Evolutionary conservation across 78 protist species (phyloP).

Genomic region (Monosiga brevicollis): DNA sequence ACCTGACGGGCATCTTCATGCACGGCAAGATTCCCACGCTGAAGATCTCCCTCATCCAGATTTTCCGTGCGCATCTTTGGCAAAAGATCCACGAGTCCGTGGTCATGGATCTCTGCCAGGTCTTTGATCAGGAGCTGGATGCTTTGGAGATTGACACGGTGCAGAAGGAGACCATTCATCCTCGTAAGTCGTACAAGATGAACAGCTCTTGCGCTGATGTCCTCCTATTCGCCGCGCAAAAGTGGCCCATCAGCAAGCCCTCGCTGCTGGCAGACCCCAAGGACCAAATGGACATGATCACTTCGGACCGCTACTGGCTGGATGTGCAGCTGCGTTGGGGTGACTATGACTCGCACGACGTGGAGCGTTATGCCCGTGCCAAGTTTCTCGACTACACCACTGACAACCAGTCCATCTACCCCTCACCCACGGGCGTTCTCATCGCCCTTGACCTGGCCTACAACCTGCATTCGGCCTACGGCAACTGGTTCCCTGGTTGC

Average conservation of each 20-base stretch:
- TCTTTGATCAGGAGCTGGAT: constrained; percentile 94
- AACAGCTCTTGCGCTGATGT: constrained; percentile 95
- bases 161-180: constrained; percentile 99
- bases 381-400: constrained; percentile 97
- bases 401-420: constrained; percentile 94
- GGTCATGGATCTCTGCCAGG: constrained; percentile 85
- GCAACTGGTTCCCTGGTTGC: constrained; percentile 97
- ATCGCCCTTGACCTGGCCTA: constrained; percentile 98
- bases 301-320: constrained; percentile 93
- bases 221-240: constrained; percentile 88
- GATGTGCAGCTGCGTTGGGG: constrained; percentile 99
- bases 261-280: constrained; percentile 80
- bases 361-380: constrained; percentile 83
- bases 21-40: constrained; percentile 99
- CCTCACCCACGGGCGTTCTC: constrained; percentile 95
- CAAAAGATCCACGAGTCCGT: constrained; percentile 97
- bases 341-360: constrained; percentile 63
- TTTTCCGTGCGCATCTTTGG: constrained; percentile 99
- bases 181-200: constrained; percentile 99
- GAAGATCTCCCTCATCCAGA: constrained; percentile 96
- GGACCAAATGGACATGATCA: constrained; percentile 75
- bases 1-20: constrained; percentile 99
- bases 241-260: constrained; percentile 98
- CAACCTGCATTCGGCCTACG: constrained; percentile 87
- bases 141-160: constrained; percentile 94